Evolutionary conservation across 805 yeast genomes (phyloP), one percentile per base, ranked within the genome.

Genomic region (Yamadazyma paraphyllophila): DNA sequence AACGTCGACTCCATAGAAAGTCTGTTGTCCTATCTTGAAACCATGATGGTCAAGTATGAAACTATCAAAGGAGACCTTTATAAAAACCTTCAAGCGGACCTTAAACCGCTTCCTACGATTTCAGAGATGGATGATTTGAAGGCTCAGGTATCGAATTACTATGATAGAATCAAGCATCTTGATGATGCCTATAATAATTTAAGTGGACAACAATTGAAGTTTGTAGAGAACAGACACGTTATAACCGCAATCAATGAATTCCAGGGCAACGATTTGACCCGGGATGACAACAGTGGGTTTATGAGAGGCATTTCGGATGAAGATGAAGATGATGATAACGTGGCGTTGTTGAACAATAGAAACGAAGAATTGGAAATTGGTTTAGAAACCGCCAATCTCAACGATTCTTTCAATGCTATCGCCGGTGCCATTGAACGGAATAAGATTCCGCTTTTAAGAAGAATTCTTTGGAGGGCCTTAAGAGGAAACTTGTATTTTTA

Each of bases 41-140:
- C 54, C 5, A 52, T 59, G 33, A 66, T 71, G 73, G 25, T 36
- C 14, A 69, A 64, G 44, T 63, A 62, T 51, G 54, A 54, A 12
- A 59, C 66, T 2, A 36, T 59, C 6, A 59, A 53, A 41, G 55
- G 57, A 5, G 69, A 66, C 44, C 44, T 57, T 2, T 57, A 47
- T 40, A 59, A 59, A 37, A 58, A 59, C 26, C 49, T 63, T 33
- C 49, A 83, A 35, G 68, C 74, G 3, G 88, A 91, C 48, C 77
- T 86, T 55, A 72, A 78, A 42, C 80, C 81, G 3, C 57, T 69
- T 36, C 73, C 73, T 4, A 41, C 66, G 6, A 41, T 62, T 2
- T 59, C 70, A 9, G 72, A 66, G 32, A 59, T 69, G 58, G 74
- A 69, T 49, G 61, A 58, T 12, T 55, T 67, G 42, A 59, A 55